phyloP scores from a whole-genome alignment of 2,329 filamentous ascomycete species.

The Fusarium penzigii region DNA sequence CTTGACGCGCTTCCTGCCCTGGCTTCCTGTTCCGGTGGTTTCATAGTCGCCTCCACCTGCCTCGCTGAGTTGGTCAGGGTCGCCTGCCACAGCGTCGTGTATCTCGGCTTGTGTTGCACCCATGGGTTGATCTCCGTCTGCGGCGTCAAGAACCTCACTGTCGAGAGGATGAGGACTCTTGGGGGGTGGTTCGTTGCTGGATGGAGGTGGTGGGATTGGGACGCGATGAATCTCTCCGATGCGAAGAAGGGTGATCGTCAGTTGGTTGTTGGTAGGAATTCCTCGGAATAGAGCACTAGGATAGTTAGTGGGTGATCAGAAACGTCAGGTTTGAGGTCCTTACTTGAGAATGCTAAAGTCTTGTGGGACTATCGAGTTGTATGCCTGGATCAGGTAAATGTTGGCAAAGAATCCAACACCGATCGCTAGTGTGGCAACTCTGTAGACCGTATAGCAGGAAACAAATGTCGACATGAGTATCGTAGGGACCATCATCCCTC shows the following conservation, averaged over 20 bases:
- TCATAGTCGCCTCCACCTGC: conserved; percentile 41
- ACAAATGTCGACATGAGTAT: not conserved
- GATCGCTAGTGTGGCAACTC: not conserved
- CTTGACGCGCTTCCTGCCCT: conserved; percentile 38
- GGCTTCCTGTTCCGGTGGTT: conserved; percentile 47
- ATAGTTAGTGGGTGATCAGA: conserved; percentile 45
- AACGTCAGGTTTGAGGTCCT: conserved; percentile 49
- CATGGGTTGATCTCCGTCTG: conserved; percentile 21
- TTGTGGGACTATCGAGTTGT: not conserved
- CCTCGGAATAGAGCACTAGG: conserved; percentile 73
- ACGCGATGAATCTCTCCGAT: conserved; percentile 76
- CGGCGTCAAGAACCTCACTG: conserved; percentile 40
- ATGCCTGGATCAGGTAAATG: not conserved
- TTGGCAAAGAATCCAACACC: conserved; percentile 7
- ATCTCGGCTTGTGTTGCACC: conserved; percentile 52
- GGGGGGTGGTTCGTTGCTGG: not conserved
- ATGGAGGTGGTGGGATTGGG: conserved; percentile 59
- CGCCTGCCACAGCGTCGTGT: conserved; percentile 52
- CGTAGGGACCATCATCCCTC: not conserved
- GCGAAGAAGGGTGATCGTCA: conserved; percentile 74
- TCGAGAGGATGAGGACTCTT: not conserved
- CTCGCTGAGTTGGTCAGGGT: conserved; percentile 34
- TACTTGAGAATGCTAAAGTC: conserved; percentile 46
- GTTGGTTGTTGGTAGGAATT: conserved; percentile 77
- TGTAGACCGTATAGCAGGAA: conserved; percentile 1